Conservation (phyloP, 768 basidiomycete species). For the Psilocybe sp. region DNA sequence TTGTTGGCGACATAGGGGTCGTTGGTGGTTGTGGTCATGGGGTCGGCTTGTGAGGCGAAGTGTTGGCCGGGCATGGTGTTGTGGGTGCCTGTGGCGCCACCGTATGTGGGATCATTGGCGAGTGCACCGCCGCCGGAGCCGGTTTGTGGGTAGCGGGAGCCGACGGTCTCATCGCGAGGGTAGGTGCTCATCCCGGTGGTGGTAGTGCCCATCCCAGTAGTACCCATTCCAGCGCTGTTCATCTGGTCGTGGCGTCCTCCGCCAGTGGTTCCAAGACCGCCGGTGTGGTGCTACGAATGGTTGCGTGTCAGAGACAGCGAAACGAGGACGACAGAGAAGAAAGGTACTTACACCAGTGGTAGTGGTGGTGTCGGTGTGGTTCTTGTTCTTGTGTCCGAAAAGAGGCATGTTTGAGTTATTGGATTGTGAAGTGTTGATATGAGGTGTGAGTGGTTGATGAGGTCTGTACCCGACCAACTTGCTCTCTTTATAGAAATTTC, state of each 20-base stretch:
- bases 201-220: conserved; percentile 1
- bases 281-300: neutral
- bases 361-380: conserved; percentile 8
- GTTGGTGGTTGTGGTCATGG: conserved; percentile 5
- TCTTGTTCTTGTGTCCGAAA: conserved; percentile 25
- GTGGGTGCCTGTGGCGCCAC: neutral
- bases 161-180: neutral
- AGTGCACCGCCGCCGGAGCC: no score
- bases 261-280: conserved; percentile 1
- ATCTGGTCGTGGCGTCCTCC: conserved; percentile 4
- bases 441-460: neutral
- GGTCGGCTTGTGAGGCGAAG: neutral
- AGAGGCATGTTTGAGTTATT: conserved; percentile 24
- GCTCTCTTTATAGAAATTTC: neutral
- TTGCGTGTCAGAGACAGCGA: neutral
- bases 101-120: no score
- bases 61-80: neutral
- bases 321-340: neutral
- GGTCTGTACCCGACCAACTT: neutral
- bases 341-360: neutral
- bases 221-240: conserved; percentile 6
- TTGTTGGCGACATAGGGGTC: conserved; percentile 1
- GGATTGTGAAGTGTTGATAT: neutral
- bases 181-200: conserved; percentile 4
- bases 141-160: no score